Percentiles rank a stretch among this genome's conserved stretches.
Conservation (phyloP, 352 stramenopile species). For the Pythium pyrilobum region DNA sequence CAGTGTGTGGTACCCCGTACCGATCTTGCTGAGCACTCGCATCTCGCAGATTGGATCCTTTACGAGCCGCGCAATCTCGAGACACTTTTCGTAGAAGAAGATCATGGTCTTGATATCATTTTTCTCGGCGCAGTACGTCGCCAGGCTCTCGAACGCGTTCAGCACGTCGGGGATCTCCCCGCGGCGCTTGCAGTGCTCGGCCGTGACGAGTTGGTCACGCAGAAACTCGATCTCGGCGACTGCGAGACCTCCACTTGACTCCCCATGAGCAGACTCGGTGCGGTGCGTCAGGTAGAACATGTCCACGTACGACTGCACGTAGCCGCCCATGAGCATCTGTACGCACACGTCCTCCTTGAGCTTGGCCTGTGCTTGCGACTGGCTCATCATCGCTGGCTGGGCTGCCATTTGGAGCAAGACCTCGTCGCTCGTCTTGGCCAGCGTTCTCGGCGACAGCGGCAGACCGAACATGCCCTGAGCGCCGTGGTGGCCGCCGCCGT, state of each 20-base stretch:
- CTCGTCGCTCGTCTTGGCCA: conserved; percentile 10
- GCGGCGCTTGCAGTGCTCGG: conserved; percentile 86
- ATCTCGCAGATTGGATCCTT: conserved; percentile 87
- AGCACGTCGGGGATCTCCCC: conserved; percentile 85
- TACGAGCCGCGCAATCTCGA: conserved; percentile 86
- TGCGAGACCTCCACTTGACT: conserved; percentile 16
- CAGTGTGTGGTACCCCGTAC: conserved; percentile 69
- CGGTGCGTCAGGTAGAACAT: conserved; percentile 93
- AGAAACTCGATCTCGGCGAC: conserved; percentile 82
- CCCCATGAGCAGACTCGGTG: conserved; percentile 18
- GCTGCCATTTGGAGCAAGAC: conserved; percentile 7
- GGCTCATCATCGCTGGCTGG: conserved; percentile 3
- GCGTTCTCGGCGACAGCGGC: neutral
- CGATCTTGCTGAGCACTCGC: conserved; percentile 79
- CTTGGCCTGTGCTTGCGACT: conserved; percentile 40
- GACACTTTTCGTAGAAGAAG: conserved; percentile 93
- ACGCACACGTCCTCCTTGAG: conserved; percentile 80
- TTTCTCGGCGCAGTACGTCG: conserved; percentile 65
- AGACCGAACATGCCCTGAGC: neutral
- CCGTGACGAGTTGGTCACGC: conserved; percentile 78
- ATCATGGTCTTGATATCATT: conserved; percentile 86
- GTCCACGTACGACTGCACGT: conserved; percentile 93
- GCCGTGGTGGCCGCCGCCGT: neutral
- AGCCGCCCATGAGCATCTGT: conserved; percentile 83
- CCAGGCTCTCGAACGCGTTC: conserved; percentile 77